Base-by-base conservation (phyloP, 768 basidiomycete genomes). In the Boletus reticuloceps region DNA sequence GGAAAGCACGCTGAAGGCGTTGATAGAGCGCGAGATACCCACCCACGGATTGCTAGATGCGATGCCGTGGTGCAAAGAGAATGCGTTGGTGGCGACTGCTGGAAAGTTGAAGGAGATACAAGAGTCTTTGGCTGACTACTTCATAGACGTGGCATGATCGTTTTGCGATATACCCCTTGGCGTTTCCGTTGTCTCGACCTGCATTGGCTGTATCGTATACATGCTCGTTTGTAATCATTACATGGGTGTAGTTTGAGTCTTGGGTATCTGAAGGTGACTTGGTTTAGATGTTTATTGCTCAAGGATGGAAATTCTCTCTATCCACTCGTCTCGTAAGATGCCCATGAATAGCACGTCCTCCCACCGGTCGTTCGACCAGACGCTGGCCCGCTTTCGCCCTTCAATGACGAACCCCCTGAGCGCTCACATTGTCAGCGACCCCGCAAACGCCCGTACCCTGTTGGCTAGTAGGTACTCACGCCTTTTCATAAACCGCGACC, bases 21-120 rank as follows among this genome's bases (percentile, higher is more conserved):
- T 80, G 17, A 71, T 76, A 45, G 77, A 78, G 47, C 70, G 73
- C 25, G 73, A 75, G 59, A 75, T 79, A 27, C 73, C 73, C 14
- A 60, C 69, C 25, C 69, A 74, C 49, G 75, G 76, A 12, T 55
- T 74, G 43, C 58, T 75, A 14, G 77, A 79, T 42, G 76, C 75
- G 44, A 72, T 78, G 67, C 75, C 75, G 44, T 69, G 74, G 63
- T 81, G 79, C 58, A 74, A 75, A 56, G 75, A 78, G 34, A 74
- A 67, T 29, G 75, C 76, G 6, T 51, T 79, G 57, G 59, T 65
- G 47, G 79, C 77, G 58, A 74, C 76, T 29, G 65, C 72, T 37
- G 74, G 72, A 54, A 77, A 75, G 57, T 60, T 79, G 60, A 75
- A 74, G 64, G 80, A 80, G 51, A 70, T 77, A 50, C 78, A 76